Evolutionary conservation across 2,329 filamentous ascomycete species (phyloP).

Genomic region (Orbilia javanica): DNA sequence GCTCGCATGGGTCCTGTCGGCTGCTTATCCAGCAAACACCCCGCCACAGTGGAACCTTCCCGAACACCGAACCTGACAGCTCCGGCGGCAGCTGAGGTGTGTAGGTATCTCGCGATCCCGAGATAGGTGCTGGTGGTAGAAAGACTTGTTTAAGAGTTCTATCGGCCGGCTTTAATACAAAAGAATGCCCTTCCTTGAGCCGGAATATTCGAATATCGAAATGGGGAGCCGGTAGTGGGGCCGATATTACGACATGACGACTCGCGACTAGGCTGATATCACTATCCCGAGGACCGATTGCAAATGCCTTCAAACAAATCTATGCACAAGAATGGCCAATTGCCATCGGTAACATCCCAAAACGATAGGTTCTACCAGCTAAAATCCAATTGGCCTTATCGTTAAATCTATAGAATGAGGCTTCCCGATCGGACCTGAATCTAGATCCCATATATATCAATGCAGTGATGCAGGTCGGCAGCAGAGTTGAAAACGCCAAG

Average conservation of each 20-base stretch:
- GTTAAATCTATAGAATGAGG: too few species aligned
- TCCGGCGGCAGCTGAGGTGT: too few species aligned
- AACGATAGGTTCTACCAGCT: too few species aligned
- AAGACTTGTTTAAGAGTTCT: background rate
- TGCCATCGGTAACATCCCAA: too few species aligned
- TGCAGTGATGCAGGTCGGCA: too few species aligned
- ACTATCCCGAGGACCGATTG: background rate
- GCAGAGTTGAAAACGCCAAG: too few species aligned
- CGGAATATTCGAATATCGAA: background rate
- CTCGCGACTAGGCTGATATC: too few species aligned
- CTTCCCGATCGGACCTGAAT: too few species aligned
- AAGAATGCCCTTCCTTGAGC: background rate
- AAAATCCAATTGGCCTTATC: too few species aligned
- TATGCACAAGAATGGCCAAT: too few species aligned
- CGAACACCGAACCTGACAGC: constrained; percentile 17
- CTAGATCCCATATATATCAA: too few species aligned
- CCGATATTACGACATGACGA: background rate
- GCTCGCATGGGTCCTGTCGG: constrained; percentile 35
- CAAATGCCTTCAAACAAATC: too few species aligned
- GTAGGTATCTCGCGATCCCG: background rate
- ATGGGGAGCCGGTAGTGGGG: background rate
- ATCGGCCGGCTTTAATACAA: background rate
- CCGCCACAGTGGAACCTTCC: constrained; percentile 50
- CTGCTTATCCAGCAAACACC: constrained; percentile 54
- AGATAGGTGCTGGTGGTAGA: background rate